phyloP scores from a whole-genome alignment of 108 stramenopile species.

The Halocafeteria seosinensis region DNA sequence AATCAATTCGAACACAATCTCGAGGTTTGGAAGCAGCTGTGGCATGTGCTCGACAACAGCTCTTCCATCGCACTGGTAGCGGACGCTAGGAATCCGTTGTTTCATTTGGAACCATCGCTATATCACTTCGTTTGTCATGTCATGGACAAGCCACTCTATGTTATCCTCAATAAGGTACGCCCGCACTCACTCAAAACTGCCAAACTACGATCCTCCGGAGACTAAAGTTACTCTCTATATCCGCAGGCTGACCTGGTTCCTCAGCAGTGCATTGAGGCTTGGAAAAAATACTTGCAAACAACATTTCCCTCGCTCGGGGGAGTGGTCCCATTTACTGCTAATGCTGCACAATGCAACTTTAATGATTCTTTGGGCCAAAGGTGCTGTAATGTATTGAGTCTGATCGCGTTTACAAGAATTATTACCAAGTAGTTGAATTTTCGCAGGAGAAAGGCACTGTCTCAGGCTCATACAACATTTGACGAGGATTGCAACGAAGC shows the following conservation, averaged over 20 bases:
- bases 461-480: too few relatives aligned
- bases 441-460: too few relatives aligned
- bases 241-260: slow-evolving; percentile 43
- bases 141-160: slow-evolving; percentile 60
- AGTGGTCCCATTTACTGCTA: neutral
- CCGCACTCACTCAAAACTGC: too few relatives aligned
- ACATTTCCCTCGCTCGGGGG: neutral
- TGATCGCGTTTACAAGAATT: too few relatives aligned
- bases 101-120: slow-evolving; percentile 73
- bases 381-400: too few relatives aligned
- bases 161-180: slow-evolving; percentile 88
- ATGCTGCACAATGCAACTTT: too few relatives aligned
- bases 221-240: too few relatives aligned
- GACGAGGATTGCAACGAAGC: too few relatives aligned
- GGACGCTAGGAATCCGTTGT: slow-evolving; percentile 84
- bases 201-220: too few relatives aligned
- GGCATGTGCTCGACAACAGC: slow-evolving; percentile 81
- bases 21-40: slow-evolving; percentile 92
- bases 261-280: slow-evolving; percentile 49
- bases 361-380: too few relatives aligned
- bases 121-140: slow-evolving; percentile 53
- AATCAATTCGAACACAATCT: slow-evolving; percentile 97
- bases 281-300: slow-evolving; percentile 56
- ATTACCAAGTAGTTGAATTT: too few relatives aligned
- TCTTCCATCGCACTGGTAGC: slow-evolving; percentile 71